Percentiles rank a stretch among this genome's conserved stretches.
Evolutionary conservation across 768 basidiomycete genomes (phyloP).

Genomic region (Suillus clintonianus): DNA sequence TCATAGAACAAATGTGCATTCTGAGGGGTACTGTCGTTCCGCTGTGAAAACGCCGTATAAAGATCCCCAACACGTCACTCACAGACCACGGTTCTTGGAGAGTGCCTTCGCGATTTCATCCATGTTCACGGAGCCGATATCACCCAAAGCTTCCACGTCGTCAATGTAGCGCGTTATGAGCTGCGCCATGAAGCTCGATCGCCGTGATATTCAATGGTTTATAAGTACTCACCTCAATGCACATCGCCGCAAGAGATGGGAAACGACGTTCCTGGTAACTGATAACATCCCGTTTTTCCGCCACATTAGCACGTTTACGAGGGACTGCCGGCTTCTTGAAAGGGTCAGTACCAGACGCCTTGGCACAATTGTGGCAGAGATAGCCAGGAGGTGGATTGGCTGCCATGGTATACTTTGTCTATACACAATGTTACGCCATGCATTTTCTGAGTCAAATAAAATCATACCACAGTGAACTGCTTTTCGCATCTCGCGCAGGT

Average conservation of each 20-base stretch:
- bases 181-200: conserved; percentile 36
- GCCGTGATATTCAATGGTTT: not conserved
- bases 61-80: conserved; percentile 31
- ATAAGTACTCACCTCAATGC: conserved; percentile 61
- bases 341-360: conserved; percentile 74
- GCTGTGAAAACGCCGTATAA: not conserved
- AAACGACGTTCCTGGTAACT: conserved; percentile 71
- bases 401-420: conserved; percentile 89
- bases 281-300: conserved; percentile 68
- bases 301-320: conserved; percentile 60
- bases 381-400: conserved; percentile 71
- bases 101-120: conserved; percentile 83
- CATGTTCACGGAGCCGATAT: conserved; percentile 84
- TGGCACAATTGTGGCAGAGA: conserved; percentile 84
- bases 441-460: not conserved
- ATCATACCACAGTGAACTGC: conserved; percentile 80
- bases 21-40: conserved; percentile 59
- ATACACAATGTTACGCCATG: not conserved
- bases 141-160: conserved; percentile 86
- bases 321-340: conserved; percentile 77
- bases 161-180: conserved; percentile 85
- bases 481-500: conserved; percentile 80
- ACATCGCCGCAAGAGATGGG: conserved; percentile 72
- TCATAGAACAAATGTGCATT: conserved; percentile 88
- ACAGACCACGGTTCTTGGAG: conserved; percentile 81